phyloP scores from a whole-genome alignment of 768 basidiomycete genomes.

The Lactarius indigo region DNA sequence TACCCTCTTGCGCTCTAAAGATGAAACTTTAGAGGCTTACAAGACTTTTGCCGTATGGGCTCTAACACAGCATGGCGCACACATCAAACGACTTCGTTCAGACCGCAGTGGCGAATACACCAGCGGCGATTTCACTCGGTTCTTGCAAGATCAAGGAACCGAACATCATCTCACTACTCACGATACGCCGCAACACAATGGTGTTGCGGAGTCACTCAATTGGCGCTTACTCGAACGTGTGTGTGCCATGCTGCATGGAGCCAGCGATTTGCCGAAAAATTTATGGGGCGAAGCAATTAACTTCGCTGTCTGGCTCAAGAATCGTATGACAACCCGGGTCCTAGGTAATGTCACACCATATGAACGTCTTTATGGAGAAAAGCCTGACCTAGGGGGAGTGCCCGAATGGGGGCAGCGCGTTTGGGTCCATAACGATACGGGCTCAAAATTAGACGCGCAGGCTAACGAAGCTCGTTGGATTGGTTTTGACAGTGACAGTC shows the following conservation, averaged over 20 bases:
- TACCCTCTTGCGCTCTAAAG: constrained; percentile 29
- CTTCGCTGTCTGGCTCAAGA: neutral
- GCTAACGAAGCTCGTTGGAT: neutral
- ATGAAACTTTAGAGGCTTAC: too few species aligned
- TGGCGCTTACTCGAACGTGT: constrained; percentile 31
- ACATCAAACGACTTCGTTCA: constrained; percentile 32
- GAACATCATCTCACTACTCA: constrained; percentile 25
- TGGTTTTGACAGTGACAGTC: neutral
- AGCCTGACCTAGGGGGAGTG: too few species aligned
- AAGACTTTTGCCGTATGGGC: constrained; percentile 29
- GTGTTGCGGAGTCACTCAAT: too few species aligned
- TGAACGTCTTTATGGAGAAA: too few species aligned
- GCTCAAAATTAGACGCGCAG: too few species aligned
- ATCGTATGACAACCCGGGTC: neutral
- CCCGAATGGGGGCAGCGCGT: too few species aligned
- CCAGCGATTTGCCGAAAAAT: constrained; percentile 31
- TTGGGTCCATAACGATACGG: too few species aligned
- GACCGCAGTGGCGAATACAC: constrained; percentile 19
- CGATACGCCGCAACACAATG: too few species aligned
- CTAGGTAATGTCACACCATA: neutral
- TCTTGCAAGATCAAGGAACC: constrained; percentile 27
- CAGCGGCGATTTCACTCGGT: constrained; percentile 25
- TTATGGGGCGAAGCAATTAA: constrained; percentile 36
- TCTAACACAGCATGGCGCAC: constrained; percentile 28
- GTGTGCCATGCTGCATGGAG: constrained; percentile 33